These are phyloP conservation scores for Puya raimondii DNA, from an alignment of 176 grass and related monocot species.

Conservation along the genomic window DNA sequence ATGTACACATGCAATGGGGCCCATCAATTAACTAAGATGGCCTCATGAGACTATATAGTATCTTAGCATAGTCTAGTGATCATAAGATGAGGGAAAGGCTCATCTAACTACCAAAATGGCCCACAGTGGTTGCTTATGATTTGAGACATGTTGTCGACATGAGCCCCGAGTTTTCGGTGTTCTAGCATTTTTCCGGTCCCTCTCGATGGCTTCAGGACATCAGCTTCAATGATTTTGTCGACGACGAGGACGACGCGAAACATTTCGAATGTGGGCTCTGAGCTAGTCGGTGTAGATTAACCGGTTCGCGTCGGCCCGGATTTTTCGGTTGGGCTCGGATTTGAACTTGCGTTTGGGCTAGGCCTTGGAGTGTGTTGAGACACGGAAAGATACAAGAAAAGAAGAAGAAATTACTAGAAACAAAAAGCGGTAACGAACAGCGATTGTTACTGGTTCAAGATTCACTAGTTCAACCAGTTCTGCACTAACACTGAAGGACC, in stretches of 20 bases:
- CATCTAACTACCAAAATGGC: background rate
- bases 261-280: background rate
- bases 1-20: background rate
- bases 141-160: constrained; percentile 24
- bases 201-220: constrained; percentile 25
- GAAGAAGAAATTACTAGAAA: no score
- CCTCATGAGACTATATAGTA: background rate
- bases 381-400: no score
- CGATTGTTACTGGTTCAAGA: no score
- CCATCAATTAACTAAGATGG: background rate
- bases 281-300: background rate
- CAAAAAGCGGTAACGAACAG: no score
- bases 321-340: background rate
- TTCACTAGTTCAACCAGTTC: no score
- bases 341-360: no score
- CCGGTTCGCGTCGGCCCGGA: background rate
- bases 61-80: background rate
- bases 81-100: background rate
- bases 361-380: no score
- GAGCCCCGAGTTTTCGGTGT: constrained; percentile 7
- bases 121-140: background rate
- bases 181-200: constrained; percentile 1
- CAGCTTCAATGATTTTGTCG: constrained; percentile 23
- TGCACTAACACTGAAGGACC: no score
- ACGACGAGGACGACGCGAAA: constrained; percentile 7